These are phyloP conservation scores for Fusarium euwallaceae DNA, from an alignment of 2,329 filamentous ascomycete species.

Conservation along the genomic window DNA sequence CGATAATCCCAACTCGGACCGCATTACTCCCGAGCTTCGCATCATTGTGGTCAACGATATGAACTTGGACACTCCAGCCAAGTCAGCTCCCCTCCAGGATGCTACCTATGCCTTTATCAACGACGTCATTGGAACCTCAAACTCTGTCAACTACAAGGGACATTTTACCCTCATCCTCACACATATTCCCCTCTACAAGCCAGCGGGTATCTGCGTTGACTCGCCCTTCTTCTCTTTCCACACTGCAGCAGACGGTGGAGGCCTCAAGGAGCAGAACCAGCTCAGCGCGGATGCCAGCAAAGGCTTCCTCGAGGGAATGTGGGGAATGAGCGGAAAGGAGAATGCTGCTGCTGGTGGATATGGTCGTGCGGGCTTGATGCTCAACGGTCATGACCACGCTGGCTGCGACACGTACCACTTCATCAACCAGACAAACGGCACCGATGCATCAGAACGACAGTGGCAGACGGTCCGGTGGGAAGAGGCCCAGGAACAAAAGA, in stretches of 20 bases:
- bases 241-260: slow-evolving; percentile 71
- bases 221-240: slow-evolving; percentile 87
- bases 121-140: slow-evolving; percentile 72
- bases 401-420: slow-evolving; percentile 93
- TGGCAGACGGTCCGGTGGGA: slow-evolving; percentile 67
- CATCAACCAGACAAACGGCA: slow-evolving; percentile 71
- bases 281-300: slow-evolving; percentile 79
- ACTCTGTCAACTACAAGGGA: slow-evolving; percentile 71
- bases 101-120: slow-evolving; percentile 85
- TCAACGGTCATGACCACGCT: slow-evolving; percentile 96
- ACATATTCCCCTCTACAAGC: slow-evolving; percentile 91
- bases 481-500: slow-evolving; percentile 56
- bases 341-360: slow-evolving; percentile 70
- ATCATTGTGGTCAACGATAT: slow-evolving; percentile 91
- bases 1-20: slow-evolving; percentile 61
- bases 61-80: slow-evolving; percentile 89
- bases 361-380: slow-evolving; percentile 81
- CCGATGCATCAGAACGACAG: slow-evolving; percentile 54
- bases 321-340: slow-evolving; percentile 77
- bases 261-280: slow-evolving; percentile 92
- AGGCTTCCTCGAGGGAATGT: slow-evolving; percentile 86
- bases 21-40: slow-evolving; percentile 76
- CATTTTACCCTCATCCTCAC: slow-evolving; percentile 89
- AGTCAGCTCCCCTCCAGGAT: slow-evolving; percentile 75
- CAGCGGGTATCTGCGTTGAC: slow-evolving; percentile 85